Evolutionary conservation across 129 eudicot genomes (phyloP).

Genomic region (Centaurea solstitialis): DNA sequence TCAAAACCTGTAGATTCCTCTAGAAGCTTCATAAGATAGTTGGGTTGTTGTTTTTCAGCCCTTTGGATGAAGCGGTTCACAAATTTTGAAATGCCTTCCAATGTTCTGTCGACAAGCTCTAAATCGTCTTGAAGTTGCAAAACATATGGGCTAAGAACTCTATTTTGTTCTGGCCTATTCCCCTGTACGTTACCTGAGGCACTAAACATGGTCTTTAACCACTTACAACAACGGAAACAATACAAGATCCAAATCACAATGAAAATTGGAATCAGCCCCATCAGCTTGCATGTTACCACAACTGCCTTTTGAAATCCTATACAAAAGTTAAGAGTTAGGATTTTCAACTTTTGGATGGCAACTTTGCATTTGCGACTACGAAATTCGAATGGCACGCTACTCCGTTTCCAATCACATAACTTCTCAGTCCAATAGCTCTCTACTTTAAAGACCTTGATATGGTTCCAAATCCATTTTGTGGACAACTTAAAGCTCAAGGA

Average conservation of each 20-base stretch:
- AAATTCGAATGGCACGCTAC: neutral
- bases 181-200: neutral
- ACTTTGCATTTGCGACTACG: neutral
- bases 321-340: neutral
- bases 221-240: neutral
- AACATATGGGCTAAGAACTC: constrained; percentile 11
- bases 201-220: neutral
- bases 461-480: neutral
- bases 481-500: neutral
- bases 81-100: neutral
- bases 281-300: constrained; percentile 22
- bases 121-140: constrained; percentile 22
- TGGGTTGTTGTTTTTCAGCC: constrained; percentile 6
- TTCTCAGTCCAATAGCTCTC: constrained; percentile 27
- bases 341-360: neutral
- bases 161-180: neutral
- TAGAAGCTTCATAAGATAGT: neutral
- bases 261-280: neutral
- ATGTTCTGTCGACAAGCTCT: neutral
- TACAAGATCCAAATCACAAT: neutral
- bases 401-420: constrained; percentile 20
- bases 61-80: neutral
- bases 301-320: constrained; percentile 15
- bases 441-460: neutral
- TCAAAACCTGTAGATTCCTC: neutral